Evolutionary conservation across 495 filamentous ascomycete species (phyloP).

Genomic region (Aspergillus taichungensis): DNA sequence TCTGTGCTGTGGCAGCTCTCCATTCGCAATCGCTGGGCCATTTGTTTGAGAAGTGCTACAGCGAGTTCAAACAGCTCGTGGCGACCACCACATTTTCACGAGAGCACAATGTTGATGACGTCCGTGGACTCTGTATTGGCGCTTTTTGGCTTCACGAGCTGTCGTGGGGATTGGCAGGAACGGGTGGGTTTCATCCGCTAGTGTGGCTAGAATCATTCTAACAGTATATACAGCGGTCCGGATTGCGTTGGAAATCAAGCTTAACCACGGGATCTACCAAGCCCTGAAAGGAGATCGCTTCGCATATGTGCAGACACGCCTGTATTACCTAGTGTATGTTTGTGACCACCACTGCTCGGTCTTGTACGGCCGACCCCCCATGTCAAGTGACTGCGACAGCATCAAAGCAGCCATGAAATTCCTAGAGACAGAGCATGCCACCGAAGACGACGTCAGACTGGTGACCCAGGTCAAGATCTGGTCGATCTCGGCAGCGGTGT

Average conservation of each 20-base stretch:
- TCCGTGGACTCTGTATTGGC: conserved; percentile 26
- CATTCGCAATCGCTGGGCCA: conserved; percentile 18
- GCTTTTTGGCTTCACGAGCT: conserved; percentile 30
- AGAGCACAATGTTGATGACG: conserved; percentile 18
- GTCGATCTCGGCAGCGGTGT: conserved; percentile 22
- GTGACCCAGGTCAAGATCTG: conserved; percentile 31
- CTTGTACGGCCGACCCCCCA: conserved; percentile 25
- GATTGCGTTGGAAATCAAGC: conserved; percentile 20
- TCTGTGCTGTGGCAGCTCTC: conserved; percentile 26
- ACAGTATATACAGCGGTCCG: conserved; percentile 18
- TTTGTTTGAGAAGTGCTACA: conserved; percentile 21
- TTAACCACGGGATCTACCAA: conserved; percentile 23
- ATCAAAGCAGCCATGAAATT: conserved; percentile 16
- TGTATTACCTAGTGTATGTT: conserved; percentile 29
- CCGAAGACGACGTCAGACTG: conserved; percentile 25
- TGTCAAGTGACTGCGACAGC: conserved; percentile 22
- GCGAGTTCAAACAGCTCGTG: conserved; percentile 17
- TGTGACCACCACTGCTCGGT: conserved; percentile 32
- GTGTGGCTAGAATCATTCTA: not conserved
- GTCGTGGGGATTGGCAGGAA: conserved; percentile 23
- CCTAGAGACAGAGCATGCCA: conserved; percentile 20
- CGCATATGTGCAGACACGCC: conserved; percentile 18
- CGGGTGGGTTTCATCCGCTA: conserved; percentile 8
- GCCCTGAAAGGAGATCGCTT: conserved; percentile 19
- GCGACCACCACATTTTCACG: conserved; percentile 13